Evolutionary conservation across 495 filamentous ascomycete genomes (phyloP), one percentile per base, ranked within the genome.

Genomic region (Lentithecium fluviatile): DNA sequence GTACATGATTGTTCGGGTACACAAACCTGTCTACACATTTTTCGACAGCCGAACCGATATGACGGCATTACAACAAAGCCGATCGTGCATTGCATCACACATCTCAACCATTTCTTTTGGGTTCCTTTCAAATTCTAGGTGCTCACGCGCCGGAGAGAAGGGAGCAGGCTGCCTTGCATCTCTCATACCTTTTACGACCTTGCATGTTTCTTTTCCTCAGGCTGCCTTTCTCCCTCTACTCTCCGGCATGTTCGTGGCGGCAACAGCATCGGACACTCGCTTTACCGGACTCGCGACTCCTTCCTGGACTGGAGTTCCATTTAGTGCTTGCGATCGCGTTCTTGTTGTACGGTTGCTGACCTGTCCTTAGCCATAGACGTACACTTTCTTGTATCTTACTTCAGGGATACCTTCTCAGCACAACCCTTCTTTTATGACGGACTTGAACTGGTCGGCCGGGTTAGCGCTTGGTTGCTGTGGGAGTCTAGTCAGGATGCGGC

Each of bases 91-190:
- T 23, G 21, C 34, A 25, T 38, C 34, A 52, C 19, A 13, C 37
- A 34, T 34, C 34, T 54, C 25, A 15, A 20, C 47, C 19, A 62
- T 58, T 46, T 58, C 49, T 23, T n/a, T 58, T 17, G 37, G 26
- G 45, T 46, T 26, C 32, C 49, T 25, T 59, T 53, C 37, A 32
- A 19, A 42, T 57, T 58, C 53, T 52, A 36, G 17, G 47, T 32
- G 26, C 55, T 46, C 42, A 45, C 49, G 52, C 47, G 38, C 58
- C 47, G 36, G 64, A 62, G 64, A 62, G 53, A 58, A 62, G 64
- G 64, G 53, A 62, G 64, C 64, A 50, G 64, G 64, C 52, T 66
- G 45, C 64, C 64, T 53, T 62, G 37, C 49, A 26, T 56, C 53
- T 62, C 58, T 49, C 40, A 43, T 43, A 32, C 29, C 13, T 32